Percentiles rank a stretch among this genome's conserved stretches.
These are phyloP conservation scores for Pisolithus microcarpus DNA, from an alignment of 768 basidiomycete genomes.

Conservation along the genomic window DNA sequence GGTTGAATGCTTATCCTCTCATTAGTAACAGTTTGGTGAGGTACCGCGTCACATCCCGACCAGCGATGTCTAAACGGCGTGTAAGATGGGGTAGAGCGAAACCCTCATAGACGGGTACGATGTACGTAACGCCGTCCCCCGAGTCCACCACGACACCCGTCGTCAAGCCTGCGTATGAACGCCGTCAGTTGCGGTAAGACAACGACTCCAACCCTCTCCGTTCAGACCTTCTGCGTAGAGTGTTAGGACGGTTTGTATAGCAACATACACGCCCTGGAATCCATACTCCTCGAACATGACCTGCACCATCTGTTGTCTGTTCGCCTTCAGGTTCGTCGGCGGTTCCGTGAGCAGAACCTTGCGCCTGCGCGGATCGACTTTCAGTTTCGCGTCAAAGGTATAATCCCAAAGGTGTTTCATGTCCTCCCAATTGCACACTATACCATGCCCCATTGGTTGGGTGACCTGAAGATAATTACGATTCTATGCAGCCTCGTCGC, in stretches of 20 bases:
- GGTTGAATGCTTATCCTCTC: constrained; percentile 99
- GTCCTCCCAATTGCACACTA: constrained; percentile 98
- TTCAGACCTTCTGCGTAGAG: constrained; percentile 93
- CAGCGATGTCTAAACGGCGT: constrained; percentile 91
- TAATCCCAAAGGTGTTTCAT: constrained; percentile 99
- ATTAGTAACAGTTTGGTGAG: constrained; percentile 98
- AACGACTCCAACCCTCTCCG: not conserved
- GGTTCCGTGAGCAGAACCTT: constrained; percentile 96
- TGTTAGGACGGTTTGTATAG: constrained; percentile 97
- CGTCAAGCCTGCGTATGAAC: constrained; percentile 65
- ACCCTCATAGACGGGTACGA: constrained; percentile 97
- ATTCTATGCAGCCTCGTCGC: constrained; percentile 91
- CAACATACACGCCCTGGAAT: constrained; percentile 92
- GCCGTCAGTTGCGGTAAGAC: not conserved
- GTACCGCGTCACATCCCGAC: constrained; percentile 96
- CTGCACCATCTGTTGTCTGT: constrained; percentile 89
- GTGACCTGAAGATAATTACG: constrained; percentile 95
- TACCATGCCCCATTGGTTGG: constrained; percentile 99
- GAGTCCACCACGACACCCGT: constrained; percentile 99
- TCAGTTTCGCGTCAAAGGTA: constrained; percentile 94
- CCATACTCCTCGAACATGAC: constrained; percentile 99
- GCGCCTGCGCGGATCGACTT: constrained; percentile 74
- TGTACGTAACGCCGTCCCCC: constrained; percentile 98
- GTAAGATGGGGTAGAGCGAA: constrained; percentile 94
- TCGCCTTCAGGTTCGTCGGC: constrained; percentile 95